Conservation (phyloP, 345 rosid genomes). For the Hibiscus mutabilis region DNA sequence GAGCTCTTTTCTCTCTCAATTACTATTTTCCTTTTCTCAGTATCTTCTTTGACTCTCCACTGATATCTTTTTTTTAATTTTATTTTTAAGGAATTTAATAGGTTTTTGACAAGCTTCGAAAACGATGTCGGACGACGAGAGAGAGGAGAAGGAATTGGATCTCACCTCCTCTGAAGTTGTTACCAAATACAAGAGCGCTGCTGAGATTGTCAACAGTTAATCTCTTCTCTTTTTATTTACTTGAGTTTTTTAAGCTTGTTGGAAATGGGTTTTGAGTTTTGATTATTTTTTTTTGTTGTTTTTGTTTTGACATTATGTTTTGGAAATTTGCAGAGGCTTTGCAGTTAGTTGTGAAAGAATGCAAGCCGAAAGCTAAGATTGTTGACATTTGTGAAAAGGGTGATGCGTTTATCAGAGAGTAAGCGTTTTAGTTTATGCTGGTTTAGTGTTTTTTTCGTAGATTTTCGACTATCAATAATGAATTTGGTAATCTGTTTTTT, state of each 20-base stretch:
- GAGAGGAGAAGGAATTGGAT: constrained; percentile 97
- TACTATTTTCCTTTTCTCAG: background rate
- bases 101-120: constrained; percentile 7
- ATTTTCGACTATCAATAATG: background rate
- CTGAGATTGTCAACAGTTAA: constrained; percentile 88
- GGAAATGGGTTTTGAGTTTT: background rate
- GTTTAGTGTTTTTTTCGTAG: background rate
- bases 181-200: constrained; percentile 91
- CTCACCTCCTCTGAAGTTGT: constrained; percentile 86
- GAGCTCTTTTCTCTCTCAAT: background rate
- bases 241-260: background rate
- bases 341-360: constrained; percentile 63
- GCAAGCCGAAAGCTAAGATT: constrained; percentile 76
- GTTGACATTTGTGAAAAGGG: constrained; percentile 93
- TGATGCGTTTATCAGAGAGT: constrained; percentile 84
- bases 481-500: background rate
- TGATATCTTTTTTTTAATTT: background rate
- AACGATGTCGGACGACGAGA: constrained; percentile 92
- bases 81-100: background rate
- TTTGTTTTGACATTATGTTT: background rate
- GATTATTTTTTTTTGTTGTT: background rate
- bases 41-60: background rate
- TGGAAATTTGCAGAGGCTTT: constrained; percentile 60
- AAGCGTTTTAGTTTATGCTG: constrained; percentile 14
- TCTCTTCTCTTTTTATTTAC: background rate